These are phyloP conservation scores for Tremella yokohamensis DNA, from an alignment of 768 basidiomycete species.

Conservation along the genomic window DNA sequence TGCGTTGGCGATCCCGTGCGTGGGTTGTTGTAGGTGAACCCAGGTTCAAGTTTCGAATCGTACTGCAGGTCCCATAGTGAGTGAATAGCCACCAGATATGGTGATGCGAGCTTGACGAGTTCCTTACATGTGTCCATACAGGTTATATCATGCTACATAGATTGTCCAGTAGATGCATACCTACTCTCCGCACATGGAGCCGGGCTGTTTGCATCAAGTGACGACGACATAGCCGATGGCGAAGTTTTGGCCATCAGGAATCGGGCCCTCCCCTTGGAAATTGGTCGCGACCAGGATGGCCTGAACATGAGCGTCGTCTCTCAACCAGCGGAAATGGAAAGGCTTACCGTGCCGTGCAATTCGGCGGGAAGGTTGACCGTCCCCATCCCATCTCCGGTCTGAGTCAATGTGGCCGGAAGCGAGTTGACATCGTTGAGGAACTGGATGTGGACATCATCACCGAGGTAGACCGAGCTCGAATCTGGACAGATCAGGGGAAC, in stretches of 20 bases:
- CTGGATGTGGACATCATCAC: constrained; percentile 21
- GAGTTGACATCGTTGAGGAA: constrained; percentile 25
- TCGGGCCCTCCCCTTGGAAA: constrained; percentile 19
- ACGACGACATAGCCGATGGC: constrained; percentile 26
- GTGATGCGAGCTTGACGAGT: no score
- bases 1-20: no score
- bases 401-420: constrained; percentile 15
- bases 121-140: no score
- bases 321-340: not conserved
- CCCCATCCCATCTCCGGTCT: constrained; percentile 19
- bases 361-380: constrained; percentile 16
- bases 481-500: constrained; percentile 8
- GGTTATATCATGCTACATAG: no score
- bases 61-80: no score
- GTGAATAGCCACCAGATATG: no score
- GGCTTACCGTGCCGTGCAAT: constrained; percentile 24
- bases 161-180: no score
- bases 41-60: no score
- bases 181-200: no score
- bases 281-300: constrained; percentile 24
- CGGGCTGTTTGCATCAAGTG: constrained; percentile 7
- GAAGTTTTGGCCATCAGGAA: constrained; percentile 28
- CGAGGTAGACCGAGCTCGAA: constrained; percentile 15
- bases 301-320: not conserved
- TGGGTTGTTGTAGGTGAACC: no score